A percentile compares a stretch with the other conserved stretches of the same genome.
phyloP scores from a whole-genome alignment of 495 filamentous ascomycete genomes.

The Clohesyomyces aquaticus region DNA sequence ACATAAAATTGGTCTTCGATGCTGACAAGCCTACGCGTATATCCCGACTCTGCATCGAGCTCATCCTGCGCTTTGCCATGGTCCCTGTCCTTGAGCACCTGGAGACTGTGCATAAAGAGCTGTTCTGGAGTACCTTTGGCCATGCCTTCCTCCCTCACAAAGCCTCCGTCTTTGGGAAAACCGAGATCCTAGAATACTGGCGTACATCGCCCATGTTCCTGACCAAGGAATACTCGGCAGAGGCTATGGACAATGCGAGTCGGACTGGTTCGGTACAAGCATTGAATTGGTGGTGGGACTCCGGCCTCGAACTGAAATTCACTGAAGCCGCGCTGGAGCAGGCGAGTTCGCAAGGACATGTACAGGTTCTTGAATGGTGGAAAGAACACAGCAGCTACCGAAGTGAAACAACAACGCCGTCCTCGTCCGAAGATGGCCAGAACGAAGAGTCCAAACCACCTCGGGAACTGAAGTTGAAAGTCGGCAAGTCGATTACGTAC shows the following conservation, averaged over 20 bases:
- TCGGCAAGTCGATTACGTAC: conserved; percentile 76
- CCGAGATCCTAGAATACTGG: conserved; percentile 89
- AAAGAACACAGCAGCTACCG: conserved; percentile 48
- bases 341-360: conserved; percentile 77
- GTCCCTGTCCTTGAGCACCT: conserved; percentile 78
- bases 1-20: conserved; percentile 66
- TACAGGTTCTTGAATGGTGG: conserved; percentile 92
- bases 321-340: conserved; percentile 84
- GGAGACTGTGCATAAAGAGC: conserved; percentile 72
- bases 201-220: conserved; percentile 73
- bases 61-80: conserved; percentile 88
- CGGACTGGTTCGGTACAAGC: conserved; percentile 80
- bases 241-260: conserved; percentile 85
- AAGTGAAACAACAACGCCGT: conserved; percentile 27
- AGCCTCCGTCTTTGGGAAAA: conserved; percentile 83
- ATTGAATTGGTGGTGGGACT: conserved; percentile 88
- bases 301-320: conserved; percentile 78
- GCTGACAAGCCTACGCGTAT: conserved; percentile 71
- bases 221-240: conserved; percentile 74
- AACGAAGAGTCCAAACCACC: conserved; percentile 3
- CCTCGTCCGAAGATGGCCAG: conserved; percentile 3
- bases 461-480: conserved; percentile 62
- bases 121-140: conserved; percentile 81
- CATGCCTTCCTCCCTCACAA: conserved; percentile 82
- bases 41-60: conserved; percentile 78